Conservation (phyloP, 352 stramenopile genomes). For the Hyaloperonospora brassicae region DNA sequence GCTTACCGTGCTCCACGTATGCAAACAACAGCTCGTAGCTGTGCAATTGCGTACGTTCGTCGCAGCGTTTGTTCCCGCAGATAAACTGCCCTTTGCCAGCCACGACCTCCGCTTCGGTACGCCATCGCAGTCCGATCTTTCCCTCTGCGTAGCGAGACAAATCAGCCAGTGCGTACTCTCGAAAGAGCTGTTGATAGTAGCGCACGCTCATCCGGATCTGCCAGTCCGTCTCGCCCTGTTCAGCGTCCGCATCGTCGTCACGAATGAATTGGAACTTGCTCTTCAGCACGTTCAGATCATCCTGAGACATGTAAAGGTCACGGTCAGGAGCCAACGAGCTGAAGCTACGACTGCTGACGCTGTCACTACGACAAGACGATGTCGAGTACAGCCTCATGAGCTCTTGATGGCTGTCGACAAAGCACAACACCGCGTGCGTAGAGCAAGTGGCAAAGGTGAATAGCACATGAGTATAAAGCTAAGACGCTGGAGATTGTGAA, state of each 20-base stretch:
- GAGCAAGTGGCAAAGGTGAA: background rate
- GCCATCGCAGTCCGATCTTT: conserved; percentile 70
- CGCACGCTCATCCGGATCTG: conserved; percentile 67
- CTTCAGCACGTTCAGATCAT: conserved; percentile 39
- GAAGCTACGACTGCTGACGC: conserved; percentile 8
- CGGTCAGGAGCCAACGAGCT: conserved; percentile 8
- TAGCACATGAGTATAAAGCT: conserved; percentile 5
- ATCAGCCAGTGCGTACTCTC: conserved; percentile 75
- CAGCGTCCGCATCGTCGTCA: conserved; percentile 53
- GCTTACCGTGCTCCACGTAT: conserved; percentile 55
- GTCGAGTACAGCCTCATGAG: conserved; percentile 42
- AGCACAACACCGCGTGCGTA: conserved; percentile 6
- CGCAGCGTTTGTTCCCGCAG: conserved; percentile 71
- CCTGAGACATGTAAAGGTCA: conserved; percentile 6
- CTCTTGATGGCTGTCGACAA: conserved; percentile 34
- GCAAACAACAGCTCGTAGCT: conserved; percentile 80
- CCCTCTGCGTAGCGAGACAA: conserved; percentile 54
- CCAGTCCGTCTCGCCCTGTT: conserved; percentile 51
- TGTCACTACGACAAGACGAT: conserved; percentile 11
- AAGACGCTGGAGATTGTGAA: background rate
- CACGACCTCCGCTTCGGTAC: conserved; percentile 68
- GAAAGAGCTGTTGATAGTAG: conserved; percentile 82
- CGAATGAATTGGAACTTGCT: conserved; percentile 72
- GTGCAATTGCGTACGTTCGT: conserved; percentile 31
- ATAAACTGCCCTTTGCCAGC: conserved; percentile 72